phyloP scores from a whole-genome alignment of 176 grass and related monocot species.

The Phoenix dactylifera region DNA sequence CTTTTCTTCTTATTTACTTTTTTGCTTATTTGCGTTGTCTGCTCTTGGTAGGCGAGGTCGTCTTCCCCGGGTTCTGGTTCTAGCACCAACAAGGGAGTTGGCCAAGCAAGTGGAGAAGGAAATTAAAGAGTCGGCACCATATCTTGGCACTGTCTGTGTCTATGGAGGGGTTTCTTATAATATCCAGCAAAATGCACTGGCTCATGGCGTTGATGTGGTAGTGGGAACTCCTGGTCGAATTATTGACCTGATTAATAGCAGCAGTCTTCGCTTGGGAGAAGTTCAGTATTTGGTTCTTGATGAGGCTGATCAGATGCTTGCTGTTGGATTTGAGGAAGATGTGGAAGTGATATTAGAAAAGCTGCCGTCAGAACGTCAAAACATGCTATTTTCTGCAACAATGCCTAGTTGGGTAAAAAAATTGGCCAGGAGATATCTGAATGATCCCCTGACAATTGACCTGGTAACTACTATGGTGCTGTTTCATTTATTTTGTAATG shows the following conservation, averaged over 20 bases:
- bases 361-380: constrained; percentile 59
- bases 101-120: constrained; percentile 98
- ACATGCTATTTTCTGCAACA: constrained; percentile 94
- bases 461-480: constrained; percentile 31
- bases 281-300: constrained; percentile 85
- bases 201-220: constrained; percentile 89
- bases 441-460: constrained; percentile 88
- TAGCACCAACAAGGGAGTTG: constrained; percentile 88
- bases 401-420: constrained; percentile 98
- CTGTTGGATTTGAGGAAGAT: constrained; percentile 97
- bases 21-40: background rate
- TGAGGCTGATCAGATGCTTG: constrained; percentile 98
- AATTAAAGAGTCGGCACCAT: constrained; percentile 83
- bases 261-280: constrained; percentile 69
- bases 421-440: constrained; percentile 65
- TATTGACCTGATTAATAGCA: constrained; percentile 83
- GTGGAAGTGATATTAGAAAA: constrained; percentile 89
- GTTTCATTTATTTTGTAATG: too few species aligned
- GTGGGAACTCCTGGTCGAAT: constrained; percentile 94
- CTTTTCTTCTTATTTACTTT: too few species aligned
- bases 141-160: constrained; percentile 77
- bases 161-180: constrained; percentile 94
- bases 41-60: constrained; percentile 29
- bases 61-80: constrained; percentile 67
- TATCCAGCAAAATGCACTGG: constrained; percentile 72